Percentiles rank a stretch among this genome's conserved stretches.
phyloP scores from a whole-genome alignment of 768 basidiomycete species.

The Serpula lacrymans region DNA sequence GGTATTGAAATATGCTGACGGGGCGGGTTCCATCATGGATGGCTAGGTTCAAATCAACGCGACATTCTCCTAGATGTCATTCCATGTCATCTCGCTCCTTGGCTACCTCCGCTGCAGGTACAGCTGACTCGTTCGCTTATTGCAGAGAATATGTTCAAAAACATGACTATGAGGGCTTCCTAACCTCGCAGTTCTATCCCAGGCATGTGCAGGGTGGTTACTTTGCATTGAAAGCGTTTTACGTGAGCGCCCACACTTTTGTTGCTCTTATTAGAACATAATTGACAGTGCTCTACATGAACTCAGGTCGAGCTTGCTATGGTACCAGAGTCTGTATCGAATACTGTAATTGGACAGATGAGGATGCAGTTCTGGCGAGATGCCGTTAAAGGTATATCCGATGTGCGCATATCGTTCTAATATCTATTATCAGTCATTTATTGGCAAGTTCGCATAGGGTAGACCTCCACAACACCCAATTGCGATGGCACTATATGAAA shows the following conservation, averaged over 20 bases:
- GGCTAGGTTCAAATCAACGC: too few species aligned
- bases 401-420: constrained; percentile 39
- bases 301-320: constrained; percentile 71
- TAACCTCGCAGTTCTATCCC: constrained; percentile 73
- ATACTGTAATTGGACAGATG: constrained; percentile 73
- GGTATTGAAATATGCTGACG: too few species aligned
- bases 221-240: constrained; percentile 80
- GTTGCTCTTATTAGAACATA: background rate
- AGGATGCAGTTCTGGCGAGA: constrained; percentile 88
- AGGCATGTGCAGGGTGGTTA: constrained; percentile 59
- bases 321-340: constrained; percentile 74
- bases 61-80: too few species aligned
- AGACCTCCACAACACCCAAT: constrained; percentile 80
- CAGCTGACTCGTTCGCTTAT: constrained; percentile 50
- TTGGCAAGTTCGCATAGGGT: constrained; percentile 44
- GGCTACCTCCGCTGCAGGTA: constrained; percentile 13
- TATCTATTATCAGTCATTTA: constrained; percentile 9
- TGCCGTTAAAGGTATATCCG: constrained; percentile 61
- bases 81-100: too few species aligned
- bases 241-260: constrained; percentile 57
- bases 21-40: too few species aligned
- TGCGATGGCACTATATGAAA: constrained; percentile 65
- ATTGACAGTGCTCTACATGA: constrained; percentile 7
- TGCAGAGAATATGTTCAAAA: constrained; percentile 71
- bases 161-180: constrained; percentile 80